A percentile compares a stretch with the other conserved stretches of the same genome.
phyloP scores from a whole-genome alignment of 495 filamentous ascomycete species.

The Neurospora discreta region DNA sequence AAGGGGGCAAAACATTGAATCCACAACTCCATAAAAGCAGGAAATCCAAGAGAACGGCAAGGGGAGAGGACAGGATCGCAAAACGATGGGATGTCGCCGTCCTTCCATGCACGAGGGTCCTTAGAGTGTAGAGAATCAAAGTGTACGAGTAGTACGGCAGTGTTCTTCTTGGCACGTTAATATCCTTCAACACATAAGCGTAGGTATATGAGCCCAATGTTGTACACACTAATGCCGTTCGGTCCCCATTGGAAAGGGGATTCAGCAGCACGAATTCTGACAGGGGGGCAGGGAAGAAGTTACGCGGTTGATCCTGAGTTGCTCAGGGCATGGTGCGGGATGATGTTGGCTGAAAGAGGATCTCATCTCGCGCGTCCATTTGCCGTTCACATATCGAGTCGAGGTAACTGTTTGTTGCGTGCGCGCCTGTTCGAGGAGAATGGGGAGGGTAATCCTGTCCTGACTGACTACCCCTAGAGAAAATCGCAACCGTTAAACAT shows the following conservation, averaged over 20 bases:
- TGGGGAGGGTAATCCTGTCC: not conserved
- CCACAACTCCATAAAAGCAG: not conserved
- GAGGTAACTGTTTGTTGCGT: not conserved
- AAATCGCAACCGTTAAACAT: not conserved
- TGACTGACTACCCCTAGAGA: not conserved
- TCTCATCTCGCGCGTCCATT: not conserved
- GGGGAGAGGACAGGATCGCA: not conserved
- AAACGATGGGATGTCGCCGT: slow-evolving; percentile 50
- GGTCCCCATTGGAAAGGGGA: not conserved
- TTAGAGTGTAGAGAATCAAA: slow-evolving; percentile 44
- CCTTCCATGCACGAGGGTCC: slow-evolving; percentile 79
- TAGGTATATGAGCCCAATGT: slow-evolving; percentile 55
- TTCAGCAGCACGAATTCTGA: not conserved
- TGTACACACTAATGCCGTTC: slow-evolving; percentile 99
- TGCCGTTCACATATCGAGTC: not conserved
- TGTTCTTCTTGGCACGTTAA: slow-evolving; percentile 83
- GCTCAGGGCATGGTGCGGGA: not conserved
- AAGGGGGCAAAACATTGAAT: not conserved
- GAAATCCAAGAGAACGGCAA: not conserved
- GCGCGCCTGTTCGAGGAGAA: not conserved
- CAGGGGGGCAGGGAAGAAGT: not conserved
- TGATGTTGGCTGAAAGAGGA: not conserved
- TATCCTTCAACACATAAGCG: slow-evolving; percentile 92
- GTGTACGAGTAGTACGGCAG: slow-evolving; percentile 84
- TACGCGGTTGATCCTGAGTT: not conserved